Evolutionary conservation across 2,329 filamentous ascomycete species (phyloP), one percentile per base, ranked within the genome.

Genomic region (Nemania sp.): DNA sequence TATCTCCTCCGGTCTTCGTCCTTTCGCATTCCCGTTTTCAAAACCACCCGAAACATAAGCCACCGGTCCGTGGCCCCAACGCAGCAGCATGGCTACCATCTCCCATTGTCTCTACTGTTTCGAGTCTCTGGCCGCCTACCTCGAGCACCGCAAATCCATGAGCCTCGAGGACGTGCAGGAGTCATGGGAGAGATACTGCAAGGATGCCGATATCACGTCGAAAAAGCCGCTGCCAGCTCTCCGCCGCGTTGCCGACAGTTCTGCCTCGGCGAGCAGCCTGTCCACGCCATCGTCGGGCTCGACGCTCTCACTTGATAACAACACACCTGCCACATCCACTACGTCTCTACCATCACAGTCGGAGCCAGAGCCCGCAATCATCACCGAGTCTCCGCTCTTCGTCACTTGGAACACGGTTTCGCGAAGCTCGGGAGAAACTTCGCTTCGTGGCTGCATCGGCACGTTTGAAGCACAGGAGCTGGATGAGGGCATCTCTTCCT

Each of bases 61-160:
- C n/a, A 8, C 15, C 20, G 30, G 19, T 49, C 30, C 28, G 19
- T 8, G 15, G 26, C 33, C 5, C 36, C 30, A 28, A 12, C 17
- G 22, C 19, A 24, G 7, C 47, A 54, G n/a, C 36, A 97, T 97
- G 93, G 93, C 94, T 43, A 88, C 22, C 22, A 17, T 83, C 65
- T 87, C 86, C 55, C 93, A 97, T 74, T 97, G 92, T 73, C 85
- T 93, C 67, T 92, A 87, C 73, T 97, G 92, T 77, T 97, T 99
- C 78, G 94, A 99, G 74, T 80, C 80, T 34, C 84, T 99, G 31
- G 80, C 84, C 44, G 88, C 92, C 49, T 82, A 85, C 56, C 89
- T 96, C 62, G 82, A 90, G 62, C 76, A 81, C 60, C 86, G 87
- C 57, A 78, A 86, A 54, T 76, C 89, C 9, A 77, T 91, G 64